Evolutionary conservation across 257 asterid genomes (phyloP), one percentile per base, ranked within the genome.

Genomic region (Capsicum chinense): DNA sequence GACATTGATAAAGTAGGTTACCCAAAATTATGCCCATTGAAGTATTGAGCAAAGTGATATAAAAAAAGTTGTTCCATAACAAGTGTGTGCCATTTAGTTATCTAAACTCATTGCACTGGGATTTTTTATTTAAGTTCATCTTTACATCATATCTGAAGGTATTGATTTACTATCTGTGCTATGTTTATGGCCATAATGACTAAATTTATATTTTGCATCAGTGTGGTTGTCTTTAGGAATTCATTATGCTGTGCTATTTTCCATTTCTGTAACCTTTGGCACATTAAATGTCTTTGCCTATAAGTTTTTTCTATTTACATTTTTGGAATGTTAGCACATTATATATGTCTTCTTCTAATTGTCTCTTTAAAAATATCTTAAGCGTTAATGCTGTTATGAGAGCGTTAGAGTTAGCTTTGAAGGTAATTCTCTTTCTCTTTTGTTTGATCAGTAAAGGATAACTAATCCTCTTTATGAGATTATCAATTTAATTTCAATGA

Each of bases 361-460:
- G 2, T 17, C 47, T 17, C 71, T 33, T 67, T 67, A 67, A 97
- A 91, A 97, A 93, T 86, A 95, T 97, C 66, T 87, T 97, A 37
- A 95, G 97, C 87, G 81, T 95, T 10, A 89, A 88, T 70, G 90
- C 95, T 33, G 63, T 94, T 14, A 98, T 97, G n/a, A 95, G 92
- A 86, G 97, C 89, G 33, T 87, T 97, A 2, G 99, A 97, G 87
- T 79, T 97, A 90, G 98, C 98, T 82, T 73, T 97, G 81, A 94
- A 97, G 99, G 99, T 91, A 83, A 42, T 63, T 26, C 16, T 6
- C 33, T 26, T 26, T 2, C 33, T 26, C 33, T 26, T 26, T 26
- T 26, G 33, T 26, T 26, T 26, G 33, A 26, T 26, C 33, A 26
- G 33, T 26, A 26, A 26, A 26, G 33, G 33, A 26, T 26, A 26